These are phyloP conservation scores for Thuidium tamariscinum DNA, from an alignment of 225 moss, liverwort and hornwort species.

Conservation along the genomic window DNA sequence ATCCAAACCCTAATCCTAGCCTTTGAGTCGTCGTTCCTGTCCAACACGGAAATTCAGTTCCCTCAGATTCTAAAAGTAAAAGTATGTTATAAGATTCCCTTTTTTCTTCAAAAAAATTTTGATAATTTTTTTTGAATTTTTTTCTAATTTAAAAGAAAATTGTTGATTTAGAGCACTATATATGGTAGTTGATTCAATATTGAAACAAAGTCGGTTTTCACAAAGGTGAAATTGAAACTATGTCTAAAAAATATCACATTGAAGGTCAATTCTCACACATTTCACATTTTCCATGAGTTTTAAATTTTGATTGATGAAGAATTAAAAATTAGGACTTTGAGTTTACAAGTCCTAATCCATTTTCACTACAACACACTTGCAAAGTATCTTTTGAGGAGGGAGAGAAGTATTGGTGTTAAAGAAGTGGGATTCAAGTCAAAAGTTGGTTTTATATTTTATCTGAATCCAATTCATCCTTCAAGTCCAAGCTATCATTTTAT, in stretches of 20 bases:
- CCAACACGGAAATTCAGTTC: neutral
- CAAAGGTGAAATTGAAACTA: neutral
- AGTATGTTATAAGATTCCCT: neutral
- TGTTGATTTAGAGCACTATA: rapidly evolving
- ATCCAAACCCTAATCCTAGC: neutral
- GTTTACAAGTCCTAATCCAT: neutral
- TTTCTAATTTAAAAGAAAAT: too few species aligned
- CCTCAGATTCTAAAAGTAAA: neutral
- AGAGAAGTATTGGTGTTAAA: rapidly evolving
- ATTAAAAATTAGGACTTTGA: rapidly evolving
- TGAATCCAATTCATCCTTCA: neutral
- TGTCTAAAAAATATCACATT: neutral
- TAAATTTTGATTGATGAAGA: neutral
- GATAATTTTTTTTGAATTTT: neutral
- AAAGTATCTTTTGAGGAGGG: too few species aligned
- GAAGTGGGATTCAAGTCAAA: neutral
- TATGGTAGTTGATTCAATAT: neutral
- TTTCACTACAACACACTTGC: neutral
- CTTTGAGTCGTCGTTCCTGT: neutral
- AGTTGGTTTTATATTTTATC: neutral
- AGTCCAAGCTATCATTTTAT: neutral
- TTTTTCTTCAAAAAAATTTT: neutral
- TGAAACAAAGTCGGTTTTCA: neutral
- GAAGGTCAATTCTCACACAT: neutral
- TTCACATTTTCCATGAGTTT: rapidly evolving